phyloP scores from a whole-genome alignment of 2,329 filamentous ascomycete species.

The Niveomyces coronatus region DNA sequence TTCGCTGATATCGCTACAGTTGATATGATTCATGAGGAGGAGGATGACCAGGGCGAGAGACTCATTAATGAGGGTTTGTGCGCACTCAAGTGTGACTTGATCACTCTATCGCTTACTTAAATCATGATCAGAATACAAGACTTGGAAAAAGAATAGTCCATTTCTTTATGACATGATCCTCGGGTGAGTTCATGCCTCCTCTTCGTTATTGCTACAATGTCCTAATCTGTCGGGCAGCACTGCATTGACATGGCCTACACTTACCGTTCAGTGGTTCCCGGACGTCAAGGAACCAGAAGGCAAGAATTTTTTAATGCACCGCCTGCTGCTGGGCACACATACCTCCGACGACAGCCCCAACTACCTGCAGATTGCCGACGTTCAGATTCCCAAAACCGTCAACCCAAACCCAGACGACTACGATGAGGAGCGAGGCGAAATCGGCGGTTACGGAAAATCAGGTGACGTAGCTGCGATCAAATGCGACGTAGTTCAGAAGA shows the following conservation, averaged over 20 bases:
- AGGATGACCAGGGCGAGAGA: conserved; percentile 67
- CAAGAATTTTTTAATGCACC: conserved; percentile 79
- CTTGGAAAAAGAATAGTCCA: conserved; percentile 99
- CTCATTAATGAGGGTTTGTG: conserved; percentile 81
- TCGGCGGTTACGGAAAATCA: conserved; percentile 82
- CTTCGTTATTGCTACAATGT: conserved; percentile 2
- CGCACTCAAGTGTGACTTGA: too few species aligned
- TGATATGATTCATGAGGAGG: conserved; percentile 49
- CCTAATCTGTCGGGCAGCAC: conserved; percentile 41
- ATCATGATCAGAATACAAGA: conserved; percentile 73
- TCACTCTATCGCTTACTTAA: conserved; percentile 3
- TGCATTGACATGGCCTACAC: conserved; percentile 91
- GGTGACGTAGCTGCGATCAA: conserved; percentile 62
- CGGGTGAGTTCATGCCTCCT: conserved; percentile 47
- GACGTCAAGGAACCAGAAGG: conserved; percentile 82
- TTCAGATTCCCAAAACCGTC: conserved; percentile 77
- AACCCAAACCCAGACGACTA: conserved; percentile 72
- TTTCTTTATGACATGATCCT: conserved; percentile 98
- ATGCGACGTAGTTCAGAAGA: conserved; percentile 89
- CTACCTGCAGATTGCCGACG: conserved; percentile 88
- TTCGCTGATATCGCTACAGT: conserved; percentile 16
- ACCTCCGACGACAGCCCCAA: conserved; percentile 79
- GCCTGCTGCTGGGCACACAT: conserved; percentile 87
- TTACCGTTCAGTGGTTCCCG: conserved; percentile 97
- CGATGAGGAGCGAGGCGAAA: conserved; percentile 84